phyloP scores from a whole-genome alignment of 1,139 yeast genomes.

The Yamadazyma conglobata region DNA sequence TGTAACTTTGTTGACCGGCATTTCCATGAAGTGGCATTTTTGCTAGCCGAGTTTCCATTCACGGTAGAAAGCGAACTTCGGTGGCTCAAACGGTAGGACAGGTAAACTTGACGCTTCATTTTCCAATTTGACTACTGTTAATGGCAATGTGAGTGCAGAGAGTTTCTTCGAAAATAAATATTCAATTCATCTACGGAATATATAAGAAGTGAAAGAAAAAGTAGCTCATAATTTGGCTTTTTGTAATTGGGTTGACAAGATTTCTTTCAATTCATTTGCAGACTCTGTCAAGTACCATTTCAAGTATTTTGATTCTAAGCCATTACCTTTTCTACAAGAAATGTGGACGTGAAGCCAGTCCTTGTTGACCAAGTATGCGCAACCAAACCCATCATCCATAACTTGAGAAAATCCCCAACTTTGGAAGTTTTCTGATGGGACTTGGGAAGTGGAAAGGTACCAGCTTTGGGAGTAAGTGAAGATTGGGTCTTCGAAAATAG shows the following conservation, averaged over 20 bases:
- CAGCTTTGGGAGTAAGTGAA: conserved; percentile 75
- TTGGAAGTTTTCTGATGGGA: conserved; percentile 83
- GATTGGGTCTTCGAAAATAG: conserved; percentile 71
- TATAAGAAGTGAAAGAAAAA: too few species aligned
- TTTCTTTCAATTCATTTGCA: conserved; percentile 76
- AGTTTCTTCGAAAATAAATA: too few species aligned
- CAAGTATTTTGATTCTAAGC: conserved; percentile 64
- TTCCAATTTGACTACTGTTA: too few species aligned
- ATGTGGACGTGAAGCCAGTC: conserved; percentile 87
- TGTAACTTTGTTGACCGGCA: too few species aligned
- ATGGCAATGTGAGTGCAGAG: too few species aligned
- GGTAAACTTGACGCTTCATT: too few species aligned
- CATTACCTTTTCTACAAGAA: conserved; percentile 68
- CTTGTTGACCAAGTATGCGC: conserved; percentile 88
- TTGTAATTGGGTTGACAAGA: conserved; percentile 47
- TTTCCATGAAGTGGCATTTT: too few species aligned
- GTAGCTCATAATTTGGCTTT: conserved; percentile 38
- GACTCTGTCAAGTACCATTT: conserved; percentile 70
- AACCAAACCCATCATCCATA: conserved; percentile 88
- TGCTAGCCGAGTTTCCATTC: too few species aligned
- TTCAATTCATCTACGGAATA: too few species aligned
- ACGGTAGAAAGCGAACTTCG: too few species aligned
- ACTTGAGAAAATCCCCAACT: conserved; percentile 98
- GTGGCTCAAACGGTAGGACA: too few species aligned
- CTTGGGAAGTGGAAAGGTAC: conserved; percentile 87